A percentile compares a stretch with the other conserved stretches of the same genome.
Evolutionary conservation across 768 basidiomycete genomes (phyloP).

Genomic region (Favolaschia claudopus): DNA sequence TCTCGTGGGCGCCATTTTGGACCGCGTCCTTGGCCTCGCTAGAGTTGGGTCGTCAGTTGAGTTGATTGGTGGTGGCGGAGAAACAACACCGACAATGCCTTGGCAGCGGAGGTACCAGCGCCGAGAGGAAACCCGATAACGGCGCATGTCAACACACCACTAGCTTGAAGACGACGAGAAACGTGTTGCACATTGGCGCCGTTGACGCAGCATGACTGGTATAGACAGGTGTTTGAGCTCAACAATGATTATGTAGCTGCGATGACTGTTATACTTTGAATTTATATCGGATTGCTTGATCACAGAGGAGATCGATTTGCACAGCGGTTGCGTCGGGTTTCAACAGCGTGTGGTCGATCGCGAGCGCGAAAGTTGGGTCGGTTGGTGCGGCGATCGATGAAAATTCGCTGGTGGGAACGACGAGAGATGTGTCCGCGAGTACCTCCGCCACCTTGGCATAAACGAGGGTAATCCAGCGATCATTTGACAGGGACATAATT

Average conservation of each 20-base stretch:
- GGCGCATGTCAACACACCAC: constrained; percentile 49
- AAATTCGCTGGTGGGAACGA: constrained; percentile 33
- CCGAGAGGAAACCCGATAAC: constrained; percentile 63
- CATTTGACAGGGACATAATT: constrained; percentile 36
- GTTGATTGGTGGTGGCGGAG: neutral
- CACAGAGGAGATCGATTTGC: constrained; percentile 55
- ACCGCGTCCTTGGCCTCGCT: constrained; percentile 58
- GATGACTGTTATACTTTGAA: constrained; percentile 49
- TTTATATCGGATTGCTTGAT: constrained; percentile 53
- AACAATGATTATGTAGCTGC: neutral
- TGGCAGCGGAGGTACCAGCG: constrained; percentile 49
- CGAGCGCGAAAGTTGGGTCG: constrained; percentile 42
- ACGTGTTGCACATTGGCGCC: constrained; percentile 53
- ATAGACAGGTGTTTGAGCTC: neutral
- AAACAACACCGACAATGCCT: constrained; percentile 49
- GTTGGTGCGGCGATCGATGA: constrained; percentile 27
- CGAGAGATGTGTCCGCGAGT: constrained; percentile 10
- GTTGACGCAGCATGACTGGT: constrained; percentile 61
- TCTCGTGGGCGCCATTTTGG: constrained; percentile 54
- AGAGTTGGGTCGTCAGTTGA: neutral
- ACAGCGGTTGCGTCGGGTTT: constrained; percentile 55
- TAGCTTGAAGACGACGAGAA: constrained; percentile 44
- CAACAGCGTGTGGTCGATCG: constrained; percentile 59
- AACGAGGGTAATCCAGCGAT: constrained; percentile 43
- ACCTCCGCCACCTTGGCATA: constrained; percentile 38